A percentile compares a stretch with the other conserved stretches of the same genome.
Conservation (phyloP, 2,329 filamentous ascomycete genomes). For the Davidsoniella neocaledoniae region DNA sequence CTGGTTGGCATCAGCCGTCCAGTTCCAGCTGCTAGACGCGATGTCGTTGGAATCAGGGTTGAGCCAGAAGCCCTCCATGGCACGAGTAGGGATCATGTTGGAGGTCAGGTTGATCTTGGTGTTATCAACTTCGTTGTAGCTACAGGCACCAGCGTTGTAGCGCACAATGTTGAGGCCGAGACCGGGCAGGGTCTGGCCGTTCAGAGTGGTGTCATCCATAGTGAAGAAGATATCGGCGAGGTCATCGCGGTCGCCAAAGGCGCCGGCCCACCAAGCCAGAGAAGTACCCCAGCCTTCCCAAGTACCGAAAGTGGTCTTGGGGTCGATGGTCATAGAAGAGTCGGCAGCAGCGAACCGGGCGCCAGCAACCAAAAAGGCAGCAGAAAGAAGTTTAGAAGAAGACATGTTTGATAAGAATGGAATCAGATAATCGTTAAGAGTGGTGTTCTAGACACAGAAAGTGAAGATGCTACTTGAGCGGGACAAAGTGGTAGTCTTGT, state of each 20-base stretch:
- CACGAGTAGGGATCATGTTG: conserved; percentile 22
- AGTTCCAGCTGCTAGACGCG: conserved; percentile 23
- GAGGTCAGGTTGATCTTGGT: conserved; percentile 22
- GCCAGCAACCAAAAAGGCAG: conserved; percentile 8
- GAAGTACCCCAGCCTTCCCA: conserved; percentile 30
- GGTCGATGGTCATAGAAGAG: conserved; percentile 7
- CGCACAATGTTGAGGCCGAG: conserved; percentile 27
- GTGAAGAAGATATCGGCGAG: conserved; percentile 26
- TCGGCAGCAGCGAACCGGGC: conserved; percentile 2
- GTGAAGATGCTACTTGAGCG: background rate
- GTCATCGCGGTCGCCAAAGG: conserved; percentile 25
- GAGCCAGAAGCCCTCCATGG: conserved; percentile 26
- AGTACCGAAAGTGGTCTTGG: conserved; percentile 19
- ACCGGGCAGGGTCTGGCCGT: conserved; percentile 21
- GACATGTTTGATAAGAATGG: conserved; percentile 3
- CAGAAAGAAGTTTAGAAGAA: conserved; percentile 6
- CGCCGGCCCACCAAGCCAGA: conserved; percentile 27
- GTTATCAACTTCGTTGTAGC: conserved; percentile 20
- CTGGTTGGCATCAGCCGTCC: conserved; percentile 25
- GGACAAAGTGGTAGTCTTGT: too few species aligned
- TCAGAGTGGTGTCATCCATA: conserved; percentile 18
- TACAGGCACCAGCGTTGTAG: conserved; percentile 27
- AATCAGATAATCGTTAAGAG: background rate
- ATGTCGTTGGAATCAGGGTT: conserved; percentile 22
- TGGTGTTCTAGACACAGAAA: background rate